Evolutionary conservation across 2,329 filamentous ascomycete species (phyloP), one percentile per base, ranked within the genome.

Genomic region (Talaromyces sp.): DNA sequence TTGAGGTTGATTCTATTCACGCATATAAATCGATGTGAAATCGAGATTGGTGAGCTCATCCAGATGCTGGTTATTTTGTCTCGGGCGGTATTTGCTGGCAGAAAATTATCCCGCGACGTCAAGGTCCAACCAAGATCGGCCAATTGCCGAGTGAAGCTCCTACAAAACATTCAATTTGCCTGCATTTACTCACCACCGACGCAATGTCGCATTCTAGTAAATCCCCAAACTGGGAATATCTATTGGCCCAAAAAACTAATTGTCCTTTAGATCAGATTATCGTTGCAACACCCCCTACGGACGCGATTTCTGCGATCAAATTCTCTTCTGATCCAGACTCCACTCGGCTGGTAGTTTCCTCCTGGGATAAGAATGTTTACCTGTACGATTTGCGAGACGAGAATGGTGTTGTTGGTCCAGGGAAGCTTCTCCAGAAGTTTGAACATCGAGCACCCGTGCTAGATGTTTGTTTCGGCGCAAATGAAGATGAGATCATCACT

Each of bases 361-460:
- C 92, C 61, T 99, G 95, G 95, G 94, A 98, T 78, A 91, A 88
- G 76, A 87, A 91, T 74, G 87, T 96, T 61, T 96, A 97, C 77
- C 83, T 94, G 58, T 98, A 98, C 82, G 91, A 96, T 72, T 84
- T 89, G 63, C 79, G 81, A 18, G 77, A 77, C 53, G 79, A 80
- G 64, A 83, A 83, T 57, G 75, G 73, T 27, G 82, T 84, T 65
- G 81, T 84, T 42, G 84, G 83, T 28, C 77, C 79, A 57, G 88
- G 87, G 6, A 85, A 84, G 60, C 81, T 96, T 33, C 71, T 93
- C 34, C 84, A 86, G 66, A 91, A 88, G 66, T 92, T 89, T 70
- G 88, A 92, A 74, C 89, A 95, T 75, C 86, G 88, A 64, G 91
- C 91, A 7, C 92, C 95, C 0, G 89, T 99, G 8, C 82, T 99